These are phyloP conservation scores for Sporothrix brunneoviolacea DNA, from an alignment of 2,329 filamentous ascomycete species.

Conservation along the genomic window DNA sequence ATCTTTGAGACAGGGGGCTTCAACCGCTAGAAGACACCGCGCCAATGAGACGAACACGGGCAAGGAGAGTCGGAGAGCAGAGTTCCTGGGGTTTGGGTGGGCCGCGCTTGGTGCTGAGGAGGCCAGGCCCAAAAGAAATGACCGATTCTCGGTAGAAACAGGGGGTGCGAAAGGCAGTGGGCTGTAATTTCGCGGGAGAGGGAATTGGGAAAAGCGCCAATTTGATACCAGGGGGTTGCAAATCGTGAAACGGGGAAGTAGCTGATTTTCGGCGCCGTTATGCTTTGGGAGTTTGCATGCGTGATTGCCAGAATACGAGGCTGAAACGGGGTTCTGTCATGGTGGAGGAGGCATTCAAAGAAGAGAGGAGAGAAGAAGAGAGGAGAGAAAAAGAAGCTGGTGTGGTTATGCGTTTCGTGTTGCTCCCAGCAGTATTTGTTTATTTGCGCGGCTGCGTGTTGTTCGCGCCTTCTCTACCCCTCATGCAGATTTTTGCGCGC, in stretches of 20 bases:
- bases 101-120: background rate
- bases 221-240: conserved; percentile 1
- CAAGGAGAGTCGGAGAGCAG: background rate
- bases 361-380: background rate
- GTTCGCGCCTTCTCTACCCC: conserved; percentile 10
- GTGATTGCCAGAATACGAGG: conserved; percentile 1
- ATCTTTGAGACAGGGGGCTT: background rate
- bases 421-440: conserved; percentile 10
- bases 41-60: conserved; percentile 5
- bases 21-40: background rate
- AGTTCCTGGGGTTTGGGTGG: background rate
- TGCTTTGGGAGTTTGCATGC: conserved; percentile 3
- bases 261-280: conserved; percentile 14
- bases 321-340: conserved; percentile 1
- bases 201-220: conserved; percentile 19
- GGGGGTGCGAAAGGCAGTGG: conserved; percentile 10
- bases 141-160: background rate
- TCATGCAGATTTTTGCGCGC: conserved; percentile 7
- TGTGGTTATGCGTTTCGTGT: conserved; percentile 4
- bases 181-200: conserved; percentile 26
- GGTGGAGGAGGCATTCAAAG: background rate
- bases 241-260: conserved; percentile 12
- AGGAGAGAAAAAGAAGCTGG: background rate
- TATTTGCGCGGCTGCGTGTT: background rate
- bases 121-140: background rate